Base-by-base conservation (phyloP, 2,329 filamentous ascomycete species). In the Pseudogymnoascus sp. region DNA sequence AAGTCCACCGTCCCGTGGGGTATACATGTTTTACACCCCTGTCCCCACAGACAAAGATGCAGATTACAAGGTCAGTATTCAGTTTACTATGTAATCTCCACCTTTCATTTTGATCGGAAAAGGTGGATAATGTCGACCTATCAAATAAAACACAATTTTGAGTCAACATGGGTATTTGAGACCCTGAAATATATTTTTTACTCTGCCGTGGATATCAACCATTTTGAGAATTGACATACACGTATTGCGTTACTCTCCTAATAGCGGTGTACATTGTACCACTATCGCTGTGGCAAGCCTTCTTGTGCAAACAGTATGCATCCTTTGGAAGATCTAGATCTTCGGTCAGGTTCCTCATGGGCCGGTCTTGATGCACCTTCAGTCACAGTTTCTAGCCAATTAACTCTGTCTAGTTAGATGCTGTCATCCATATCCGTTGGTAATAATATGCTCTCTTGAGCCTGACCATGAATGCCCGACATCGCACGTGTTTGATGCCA, bases 401-500 rank as follows among this genome's bases (percentile, higher is more conserved):
- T 33, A 33, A 33, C n/a, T 57, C 10, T 13, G 50, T 13, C 13
- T 33, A 21, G 28, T 13, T 57, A 4, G 28, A 21, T 57, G 28
- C 5, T 33, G 26, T 33, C 11, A 7, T 19, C 50, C 11, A 33
- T 33, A 33, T 57, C 50, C 17, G 28, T 57, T 57, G 28, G 17
- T 5, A 3, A 10, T 10, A 13, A 13, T 57, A 13, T 21, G 28
- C 50, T 57, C 26, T 31, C 50, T 33, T 33, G 50, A 33, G 50
- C 50, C 50, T 31, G 28, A 33, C 28, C 50, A 19, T 57, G 17
- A 13, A 57, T 33, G 50, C 50, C 50, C 50, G 11, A 33, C 50
- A 57, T 15, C 28, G 50, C 50, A 57, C 28, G 50, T 57, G 50
- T 57, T 57, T 57, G 50, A 57, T 57, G 17, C 28, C 28, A 57